Conservation (phyloP, 495 filamentous ascomycete genomes). For the Lentithecium fluviatile region DNA sequence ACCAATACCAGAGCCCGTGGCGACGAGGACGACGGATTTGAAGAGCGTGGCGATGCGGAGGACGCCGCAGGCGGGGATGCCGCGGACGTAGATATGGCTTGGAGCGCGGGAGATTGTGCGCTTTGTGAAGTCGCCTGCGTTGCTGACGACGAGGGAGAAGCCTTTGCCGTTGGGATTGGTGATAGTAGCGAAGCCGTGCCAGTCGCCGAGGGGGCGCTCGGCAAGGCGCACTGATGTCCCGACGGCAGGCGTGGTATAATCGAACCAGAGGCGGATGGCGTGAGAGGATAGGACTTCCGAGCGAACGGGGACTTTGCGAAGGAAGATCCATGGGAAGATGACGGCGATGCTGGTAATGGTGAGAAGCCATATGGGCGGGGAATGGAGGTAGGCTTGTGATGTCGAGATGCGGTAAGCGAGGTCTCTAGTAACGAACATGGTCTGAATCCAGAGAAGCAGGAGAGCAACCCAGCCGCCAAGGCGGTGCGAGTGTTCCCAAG, state of each 20-base stretch:
- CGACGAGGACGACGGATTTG: conserved; percentile 34
- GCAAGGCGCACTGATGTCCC: conserved; percentile 24
- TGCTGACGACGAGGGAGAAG: conserved; percentile 34
- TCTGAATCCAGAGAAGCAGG: conserved; percentile 42
- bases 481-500: conserved; percentile 57
- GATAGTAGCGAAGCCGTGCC: conserved; percentile 37
- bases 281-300: conserved; percentile 31
- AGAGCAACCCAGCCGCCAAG: conserved; percentile 56
- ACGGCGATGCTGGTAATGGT: conserved; percentile 19
- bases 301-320: conserved; percentile 26
- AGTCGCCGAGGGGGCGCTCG: conserved; percentile 30
- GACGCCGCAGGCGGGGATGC: conserved; percentile 29
- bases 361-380: conserved; percentile 31
- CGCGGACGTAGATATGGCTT: conserved; percentile 25
- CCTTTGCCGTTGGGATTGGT: conserved; percentile 26
- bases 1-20: conserved; percentile 39
- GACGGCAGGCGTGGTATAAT: conserved; percentile 15
- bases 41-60: conserved; percentile 32
- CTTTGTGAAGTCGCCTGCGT: conserved; percentile 37
- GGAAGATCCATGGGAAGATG: conserved; percentile 31
- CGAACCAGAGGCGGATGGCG: conserved; percentile 35
- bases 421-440: conserved; percentile 14
- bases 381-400: conserved; percentile 14
- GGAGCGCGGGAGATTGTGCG: conserved; percentile 31
- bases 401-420: conserved; percentile 2